Evolutionary conservation across 2,329 filamentous ascomycete genomes (phyloP).

Genomic region (Pseudocercospora pini-densiflorae): DNA sequence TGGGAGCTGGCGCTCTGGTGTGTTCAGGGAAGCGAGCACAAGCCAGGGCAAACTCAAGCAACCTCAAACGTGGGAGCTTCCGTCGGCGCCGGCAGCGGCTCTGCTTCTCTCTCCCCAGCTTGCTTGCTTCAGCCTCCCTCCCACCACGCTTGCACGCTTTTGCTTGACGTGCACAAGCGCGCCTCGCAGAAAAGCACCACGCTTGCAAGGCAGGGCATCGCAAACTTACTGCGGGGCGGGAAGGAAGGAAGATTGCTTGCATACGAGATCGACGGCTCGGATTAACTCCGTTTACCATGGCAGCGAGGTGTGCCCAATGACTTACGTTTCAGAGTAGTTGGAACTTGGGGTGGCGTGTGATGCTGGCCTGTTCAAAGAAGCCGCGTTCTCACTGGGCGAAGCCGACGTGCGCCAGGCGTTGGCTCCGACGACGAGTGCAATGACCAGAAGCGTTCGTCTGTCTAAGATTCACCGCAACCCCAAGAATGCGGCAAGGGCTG

Average conservation of each 20-base stretch:
- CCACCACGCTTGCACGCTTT: not conserved
- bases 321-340: slow-evolving; percentile 14
- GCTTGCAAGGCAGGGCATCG: slow-evolving; percentile 7
- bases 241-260: slow-evolving; percentile 24
- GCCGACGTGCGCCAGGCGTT: slow-evolving; percentile 10
- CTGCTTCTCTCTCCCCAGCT: not conserved
- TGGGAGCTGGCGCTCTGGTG: slow-evolving; percentile 1
- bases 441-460: slow-evolving; percentile 20
- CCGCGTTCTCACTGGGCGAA: slow-evolving; percentile 15
- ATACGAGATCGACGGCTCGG: slow-evolving; percentile 15
- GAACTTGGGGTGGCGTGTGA: slow-evolving; percentile 25
- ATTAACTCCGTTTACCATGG: slow-evolving; percentile 1
- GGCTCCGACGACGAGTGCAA: slow-evolving; percentile 23
- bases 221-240: slow-evolving; percentile 15
- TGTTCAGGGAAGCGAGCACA: slow-evolving; percentile 9
- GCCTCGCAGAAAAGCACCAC: not conserved
- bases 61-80: not conserved
- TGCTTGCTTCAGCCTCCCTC: not conserved
- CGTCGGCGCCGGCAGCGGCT: not conserved
- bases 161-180: not conserved
- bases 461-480: slow-evolving; percentile 20
- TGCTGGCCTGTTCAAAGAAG: slow-evolving; percentile 19
- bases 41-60: not conserved
- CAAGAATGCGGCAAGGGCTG: slow-evolving; percentile 24
- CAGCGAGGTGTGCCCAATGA: slow-evolving; percentile 18